A percentile compares a stretch with the other conserved stretches of the same genome.
phyloP scores from a whole-genome alignment of 1,139 yeast species.

The Zygoascus meyerae region DNA sequence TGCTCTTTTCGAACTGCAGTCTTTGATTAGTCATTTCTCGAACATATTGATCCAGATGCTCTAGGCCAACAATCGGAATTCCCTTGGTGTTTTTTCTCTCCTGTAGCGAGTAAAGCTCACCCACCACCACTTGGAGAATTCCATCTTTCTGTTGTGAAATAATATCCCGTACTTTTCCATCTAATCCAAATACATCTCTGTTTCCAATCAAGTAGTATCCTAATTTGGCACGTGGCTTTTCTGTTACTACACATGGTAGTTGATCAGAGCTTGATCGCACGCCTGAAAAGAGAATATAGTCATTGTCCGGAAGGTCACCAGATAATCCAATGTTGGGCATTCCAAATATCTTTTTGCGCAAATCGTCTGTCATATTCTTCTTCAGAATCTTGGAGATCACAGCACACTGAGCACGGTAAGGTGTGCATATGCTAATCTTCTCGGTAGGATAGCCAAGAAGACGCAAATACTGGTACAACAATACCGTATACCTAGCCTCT shows the following conservation, averaged over 20 bases:
- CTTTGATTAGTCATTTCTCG: slow-evolving; percentile 33
- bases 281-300: slow-evolving; percentile 33
- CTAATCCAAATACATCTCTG: slow-evolving; percentile 18
- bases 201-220: slow-evolving; percentile 37
- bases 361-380: slow-evolving; percentile 17
- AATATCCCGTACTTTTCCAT: slow-evolving; percentile 14
- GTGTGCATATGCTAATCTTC: slow-evolving; percentile 41
- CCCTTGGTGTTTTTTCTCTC: slow-evolving; percentile 17
- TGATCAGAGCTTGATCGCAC: slow-evolving; percentile 20
- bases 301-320: slow-evolving; percentile 26
- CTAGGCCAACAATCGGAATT: slow-evolving; percentile 32
- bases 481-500: slow-evolving; percentile 52
- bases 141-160: slow-evolving; percentile 14
- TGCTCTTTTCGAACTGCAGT: slow-evolving; percentile 16
- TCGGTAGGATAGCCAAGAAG: slow-evolving; percentile 41
- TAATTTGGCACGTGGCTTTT: slow-evolving; percentile 31
- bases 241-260: slow-evolving; percentile 25
- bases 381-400: slow-evolving; percentile 29
- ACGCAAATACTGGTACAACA: slow-evolving; percentile 45
- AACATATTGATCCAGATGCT: slow-evolving; percentile 36
- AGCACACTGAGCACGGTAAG: slow-evolving; percentile 37
- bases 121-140: slow-evolving; percentile 31
- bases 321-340: slow-evolving; percentile 27
- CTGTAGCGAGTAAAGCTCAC: slow-evolving; percentile 31
- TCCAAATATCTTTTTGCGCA: slow-evolving; percentile 27